Conservation (phyloP, 2,329 filamentous ascomycete species). For the Aspergillus texensis region DNA sequence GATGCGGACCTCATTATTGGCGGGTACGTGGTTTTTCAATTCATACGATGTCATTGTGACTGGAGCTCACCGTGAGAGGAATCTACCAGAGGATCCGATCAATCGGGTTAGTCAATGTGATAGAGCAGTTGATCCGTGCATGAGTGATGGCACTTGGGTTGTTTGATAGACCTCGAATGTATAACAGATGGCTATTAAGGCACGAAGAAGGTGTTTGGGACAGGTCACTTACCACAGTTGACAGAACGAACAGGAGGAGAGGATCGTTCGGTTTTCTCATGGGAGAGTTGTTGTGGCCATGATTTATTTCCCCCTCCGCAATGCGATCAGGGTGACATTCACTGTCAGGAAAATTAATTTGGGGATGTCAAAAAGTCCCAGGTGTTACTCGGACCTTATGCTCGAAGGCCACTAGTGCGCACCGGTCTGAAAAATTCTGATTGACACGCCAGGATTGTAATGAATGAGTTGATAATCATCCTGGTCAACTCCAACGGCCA, state of each 20-base stretch:
- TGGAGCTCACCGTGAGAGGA: not conserved
- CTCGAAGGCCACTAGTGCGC: not conserved
- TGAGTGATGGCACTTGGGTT: not conserved
- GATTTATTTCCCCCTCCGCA: not conserved
- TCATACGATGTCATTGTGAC: not conserved
- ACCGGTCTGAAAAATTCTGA: not conserved
- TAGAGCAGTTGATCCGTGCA: not conserved
- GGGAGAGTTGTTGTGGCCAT: not conserved
- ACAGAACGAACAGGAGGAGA: not conserved
- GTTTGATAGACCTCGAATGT: not conserved
- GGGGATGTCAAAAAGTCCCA: not conserved
- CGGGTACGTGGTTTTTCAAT: not conserved
- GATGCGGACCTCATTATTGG: not conserved
- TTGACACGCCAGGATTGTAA: not conserved
- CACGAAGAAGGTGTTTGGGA: not conserved
- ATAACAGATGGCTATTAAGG: not conserved
- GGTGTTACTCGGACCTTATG: too few relatives aligned
- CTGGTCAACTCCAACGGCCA: not conserved
- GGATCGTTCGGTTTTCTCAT: not conserved
- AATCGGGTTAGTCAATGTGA: not conserved
- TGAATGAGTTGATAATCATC: not conserved
- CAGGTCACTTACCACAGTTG: not conserved
- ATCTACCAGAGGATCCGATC: not conserved
- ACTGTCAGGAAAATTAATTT: not conserved
- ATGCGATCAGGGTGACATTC: not conserved